Base-by-base conservation (phyloP, 441 rosid genomes). In the Gossypium trilobum region DNA sequence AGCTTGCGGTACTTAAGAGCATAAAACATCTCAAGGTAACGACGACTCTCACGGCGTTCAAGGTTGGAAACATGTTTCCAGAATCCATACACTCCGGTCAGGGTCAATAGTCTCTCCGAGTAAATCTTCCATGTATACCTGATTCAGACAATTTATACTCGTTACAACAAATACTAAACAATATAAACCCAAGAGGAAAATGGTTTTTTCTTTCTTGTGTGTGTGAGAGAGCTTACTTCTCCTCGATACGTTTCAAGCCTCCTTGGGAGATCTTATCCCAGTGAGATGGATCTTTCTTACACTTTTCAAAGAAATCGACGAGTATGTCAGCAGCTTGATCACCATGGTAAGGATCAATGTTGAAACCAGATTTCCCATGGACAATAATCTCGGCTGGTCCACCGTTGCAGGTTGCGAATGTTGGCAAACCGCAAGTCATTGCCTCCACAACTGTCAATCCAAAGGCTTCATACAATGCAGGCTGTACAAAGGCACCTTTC, bases 21-120 rank as follows among this genome's bases (percentile, higher is more conserved):
- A 72, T 87, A 90, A 63, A 93, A 93, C 98, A 93, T 93, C 78
- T 93, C 98, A 5, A 93, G 87, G 86, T 93, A 93, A 63, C 97
- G 94, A 0, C 87, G 83, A 86, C 93, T 90, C 87, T 93, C 98
- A 0, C 75, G 96, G 1, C 88, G 93, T 61, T 93, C 98, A n/a
- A 91, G 94, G 65, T 93, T 93, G 0, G 98, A 91, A 0, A 93
- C 97, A 56, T 89, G 98, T 77, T 93, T 93, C 98, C 98, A 93
- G 86, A 93, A 93, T 1, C 97, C 97, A 48, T 93, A 93, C 19
- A 93, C 98, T 42, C 91, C 97, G 0, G 97, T 91, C 74, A 93
- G 78, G 3, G 95, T 90, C 85, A 93, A 72, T 16, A 91, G 91
- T 86, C 97, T 88, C 80, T 93, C 86, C 0, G 97, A 93, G 77